phyloP scores from a whole-genome alignment of 345 rosid genomes.

The Populus pruinosa region DNA sequence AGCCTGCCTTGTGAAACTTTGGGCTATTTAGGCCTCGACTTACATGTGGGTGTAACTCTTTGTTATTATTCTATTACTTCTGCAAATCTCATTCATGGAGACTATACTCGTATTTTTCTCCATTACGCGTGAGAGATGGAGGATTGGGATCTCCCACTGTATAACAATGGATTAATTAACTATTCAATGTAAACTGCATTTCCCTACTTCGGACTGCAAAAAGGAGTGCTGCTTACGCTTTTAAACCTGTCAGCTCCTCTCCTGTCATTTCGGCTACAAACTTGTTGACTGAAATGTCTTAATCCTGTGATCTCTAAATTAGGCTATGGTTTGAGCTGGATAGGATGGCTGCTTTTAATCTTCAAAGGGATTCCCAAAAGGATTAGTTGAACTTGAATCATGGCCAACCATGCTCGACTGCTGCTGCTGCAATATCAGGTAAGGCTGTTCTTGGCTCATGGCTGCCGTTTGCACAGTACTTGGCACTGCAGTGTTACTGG shows the following conservation, averaged over 20 bases:
- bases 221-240: not conserved
- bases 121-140: not conserved
- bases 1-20: not conserved
- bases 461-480: slow-evolving; percentile 1
- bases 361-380: slow-evolving; percentile 13
- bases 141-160: not conserved
- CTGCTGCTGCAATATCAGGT: slow-evolving; percentile 4
- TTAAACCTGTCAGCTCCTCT: not conserved
- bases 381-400: not conserved
- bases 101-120: not conserved
- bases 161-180: no score
- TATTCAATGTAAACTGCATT: no score
- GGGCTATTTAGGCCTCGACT: not conserved
- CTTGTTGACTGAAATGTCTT: not conserved
- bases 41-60: not conserved
- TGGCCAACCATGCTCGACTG: not conserved
- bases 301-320: not conserved
- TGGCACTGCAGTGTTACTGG: not conserved
- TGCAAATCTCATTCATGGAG: not conserved
- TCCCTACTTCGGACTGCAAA: no score
- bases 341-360: not conserved
- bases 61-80: not conserved
- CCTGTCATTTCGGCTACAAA: not conserved
- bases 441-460: slow-evolving; percentile 14
- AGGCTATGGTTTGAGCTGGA: not conserved